Percentiles rank a stretch among this genome's conserved stretches.
These are phyloP conservation scores for Nicotiana tabacum DNA, from an alignment of 257 asterid genomes.

Conservation along the genomic window DNA sequence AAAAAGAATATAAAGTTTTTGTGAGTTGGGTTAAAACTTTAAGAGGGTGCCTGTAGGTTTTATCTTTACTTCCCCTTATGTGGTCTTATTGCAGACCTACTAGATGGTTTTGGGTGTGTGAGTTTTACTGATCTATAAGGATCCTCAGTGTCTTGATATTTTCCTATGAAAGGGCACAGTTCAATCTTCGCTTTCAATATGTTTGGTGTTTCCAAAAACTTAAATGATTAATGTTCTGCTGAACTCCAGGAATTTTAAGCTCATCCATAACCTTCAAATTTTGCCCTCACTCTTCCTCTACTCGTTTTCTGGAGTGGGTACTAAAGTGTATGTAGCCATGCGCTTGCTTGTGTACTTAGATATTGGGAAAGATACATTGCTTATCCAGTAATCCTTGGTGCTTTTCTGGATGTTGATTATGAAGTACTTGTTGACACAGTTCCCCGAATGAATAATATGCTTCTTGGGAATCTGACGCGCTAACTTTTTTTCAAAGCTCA, in stretches of 20 bases:
- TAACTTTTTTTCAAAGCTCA: neutral
- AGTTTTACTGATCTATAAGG: neutral
- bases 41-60: neutral
- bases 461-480: neutral
- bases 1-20: neutral
- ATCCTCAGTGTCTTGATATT: neutral
- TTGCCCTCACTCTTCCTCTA: neutral
- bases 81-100: neutral
- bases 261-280: neutral
- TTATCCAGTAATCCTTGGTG: neutral
- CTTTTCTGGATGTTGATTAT: neutral
- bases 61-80: neutral
- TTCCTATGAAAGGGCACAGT: neutral
- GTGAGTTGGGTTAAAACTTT: neutral
- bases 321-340: neutral
- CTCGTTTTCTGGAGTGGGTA: neutral
- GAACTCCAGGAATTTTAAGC: neutral
- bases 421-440: neutral
- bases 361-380: neutral
- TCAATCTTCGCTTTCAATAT: neutral
- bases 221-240: neutral
- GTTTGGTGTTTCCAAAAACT: neutral
- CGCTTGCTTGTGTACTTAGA: neutral
- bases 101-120: neutral
- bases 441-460: neutral